Conservation (phyloP, 768 basidiomycete species). For the Lentinus tigrinus region DNA sequence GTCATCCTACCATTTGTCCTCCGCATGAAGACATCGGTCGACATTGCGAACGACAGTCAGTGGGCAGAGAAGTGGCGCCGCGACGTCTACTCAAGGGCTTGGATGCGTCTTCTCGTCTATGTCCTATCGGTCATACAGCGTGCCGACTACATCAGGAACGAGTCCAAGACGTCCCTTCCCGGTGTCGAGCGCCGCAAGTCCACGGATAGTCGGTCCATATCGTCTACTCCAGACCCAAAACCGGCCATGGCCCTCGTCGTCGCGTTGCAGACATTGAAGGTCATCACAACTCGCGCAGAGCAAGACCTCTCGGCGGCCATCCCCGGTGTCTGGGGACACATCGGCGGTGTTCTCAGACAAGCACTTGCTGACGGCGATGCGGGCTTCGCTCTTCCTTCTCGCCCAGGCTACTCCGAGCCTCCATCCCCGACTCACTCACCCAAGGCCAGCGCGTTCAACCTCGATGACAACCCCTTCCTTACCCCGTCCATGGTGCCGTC, state of each 20-base stretch:
- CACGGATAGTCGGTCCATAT: constrained; percentile 37
- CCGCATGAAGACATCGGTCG: constrained; percentile 48
- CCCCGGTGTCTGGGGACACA: constrained; percentile 61
- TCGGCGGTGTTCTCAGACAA: constrained; percentile 51
- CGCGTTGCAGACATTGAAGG: constrained; percentile 66
- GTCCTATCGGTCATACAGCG: constrained; percentile 52
- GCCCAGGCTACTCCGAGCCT: constrained; percentile 41
- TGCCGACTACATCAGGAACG: constrained; percentile 3
- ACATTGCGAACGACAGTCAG: constrained; percentile 40
- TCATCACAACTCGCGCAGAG: constrained; percentile 61
- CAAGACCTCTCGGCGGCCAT: constrained; percentile 54
- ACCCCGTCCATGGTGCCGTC: constrained; percentile 23
- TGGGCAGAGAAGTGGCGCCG: constrained; percentile 47
- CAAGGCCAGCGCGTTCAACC: constrained; percentile 14
- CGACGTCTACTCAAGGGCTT: constrained; percentile 46
- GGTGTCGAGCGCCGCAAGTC: constrained; percentile 46
- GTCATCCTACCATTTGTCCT: constrained; percentile 63
- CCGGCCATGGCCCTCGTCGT: constrained; percentile 38
- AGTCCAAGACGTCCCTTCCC: constrained; percentile 25
- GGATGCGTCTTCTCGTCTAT: constrained; percentile 64
- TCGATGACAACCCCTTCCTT: constrained; percentile 18
- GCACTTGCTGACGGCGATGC: constrained; percentile 60
- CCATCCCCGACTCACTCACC: constrained; percentile 57
- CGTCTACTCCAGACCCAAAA: constrained; percentile 22
- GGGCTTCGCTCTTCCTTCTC: constrained; percentile 49